A percentile compares a stretch with the other conserved stretches of the same genome.
phyloP scores from a whole-genome alignment of 352 stramenopile genomes.

The Pythium dissotocum region DNA sequence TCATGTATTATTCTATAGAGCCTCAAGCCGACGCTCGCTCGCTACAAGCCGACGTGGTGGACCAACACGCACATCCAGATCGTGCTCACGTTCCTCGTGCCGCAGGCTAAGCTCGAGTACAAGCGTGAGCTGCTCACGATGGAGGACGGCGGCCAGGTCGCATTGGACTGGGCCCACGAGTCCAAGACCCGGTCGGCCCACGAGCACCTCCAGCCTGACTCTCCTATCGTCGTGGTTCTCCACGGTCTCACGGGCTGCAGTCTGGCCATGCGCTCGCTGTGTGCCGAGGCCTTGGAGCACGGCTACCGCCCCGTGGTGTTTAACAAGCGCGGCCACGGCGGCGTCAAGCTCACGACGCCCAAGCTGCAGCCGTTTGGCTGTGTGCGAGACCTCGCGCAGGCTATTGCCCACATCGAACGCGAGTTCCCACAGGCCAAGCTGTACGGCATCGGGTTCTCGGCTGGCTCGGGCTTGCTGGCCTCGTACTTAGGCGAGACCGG shows the following conservation, averaged over 20 bases:
- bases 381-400: slow-evolving; percentile 54
- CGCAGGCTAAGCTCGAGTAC: slow-evolving; percentile 56
- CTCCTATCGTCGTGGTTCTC: slow-evolving; percentile 65
- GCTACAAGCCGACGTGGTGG: slow-evolving; percentile 74
- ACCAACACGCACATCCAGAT: slow-evolving; percentile 75
- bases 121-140: slow-evolving; percentile 57
- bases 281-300: slow-evolving; percentile 51
- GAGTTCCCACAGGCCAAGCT: slow-evolving; percentile 48
- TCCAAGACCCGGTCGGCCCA: slow-evolving; percentile 21
- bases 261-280: slow-evolving; percentile 59
- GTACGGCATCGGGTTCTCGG: slow-evolving; percentile 74
- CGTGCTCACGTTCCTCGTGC: slow-evolving; percentile 71
- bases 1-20: slow-evolving; percentile 26
- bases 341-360: slow-evolving; percentile 56
- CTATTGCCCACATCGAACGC: slow-evolving; percentile 51
- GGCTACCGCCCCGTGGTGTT: slow-evolving; percentile 83
- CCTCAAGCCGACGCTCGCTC: slow-evolving; percentile 49
- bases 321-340: slow-evolving; percentile 83
- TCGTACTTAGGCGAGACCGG: slow-evolving; percentile 76
- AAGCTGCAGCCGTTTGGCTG: slow-evolving; percentile 76
- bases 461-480: slow-evolving; percentile 64
- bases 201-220: slow-evolving; percentile 20
- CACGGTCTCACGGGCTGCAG: slow-evolving; percentile 74
- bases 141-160: slow-evolving; percentile 61
- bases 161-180: slow-evolving; percentile 69